Percentiles rank a stretch among this genome's conserved stretches.
Conservation (phyloP, 805 yeast genomes). For the Tetrapisispora pingtungensis region DNA sequence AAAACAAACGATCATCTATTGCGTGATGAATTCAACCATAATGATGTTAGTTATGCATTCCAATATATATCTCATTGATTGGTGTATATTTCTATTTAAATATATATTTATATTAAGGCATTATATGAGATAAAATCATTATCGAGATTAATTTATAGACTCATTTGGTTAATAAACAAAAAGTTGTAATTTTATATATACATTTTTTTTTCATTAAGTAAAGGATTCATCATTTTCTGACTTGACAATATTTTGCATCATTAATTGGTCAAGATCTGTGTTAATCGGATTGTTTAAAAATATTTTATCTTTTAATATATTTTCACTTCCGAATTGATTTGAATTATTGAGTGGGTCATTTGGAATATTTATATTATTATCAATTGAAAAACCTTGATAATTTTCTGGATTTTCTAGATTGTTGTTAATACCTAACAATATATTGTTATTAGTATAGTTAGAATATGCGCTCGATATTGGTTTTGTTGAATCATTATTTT, state of each 20-base stretch:
- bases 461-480: neutral
- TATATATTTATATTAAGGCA: neutral
- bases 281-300: neutral
- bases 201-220: neutral
- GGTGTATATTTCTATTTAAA: neutral
- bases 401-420: neutral
- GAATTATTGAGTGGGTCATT: neutral
- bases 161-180: neutral
- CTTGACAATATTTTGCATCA: neutral
- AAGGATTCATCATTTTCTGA: constrained; percentile 3
- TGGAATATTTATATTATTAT: neutral
- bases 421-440: neutral
- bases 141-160: no score
- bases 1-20: constrained; percentile 69
- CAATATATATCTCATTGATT: constrained; percentile 76
- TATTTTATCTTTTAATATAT: neutral
- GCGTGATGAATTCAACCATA: constrained; percentile 57
- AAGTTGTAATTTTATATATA: neutral
- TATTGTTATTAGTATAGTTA: neutral
- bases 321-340: neutral
- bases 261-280: constrained; percentile 1
- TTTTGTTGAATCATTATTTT: neutral
- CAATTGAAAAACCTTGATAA: neutral
- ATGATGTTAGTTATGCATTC: constrained; percentile 76
- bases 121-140: no score